These are phyloP conservation scores for Secale cereale DNA, from an alignment of 176 grass and related monocot genomes.

Conservation along the genomic window DNA sequence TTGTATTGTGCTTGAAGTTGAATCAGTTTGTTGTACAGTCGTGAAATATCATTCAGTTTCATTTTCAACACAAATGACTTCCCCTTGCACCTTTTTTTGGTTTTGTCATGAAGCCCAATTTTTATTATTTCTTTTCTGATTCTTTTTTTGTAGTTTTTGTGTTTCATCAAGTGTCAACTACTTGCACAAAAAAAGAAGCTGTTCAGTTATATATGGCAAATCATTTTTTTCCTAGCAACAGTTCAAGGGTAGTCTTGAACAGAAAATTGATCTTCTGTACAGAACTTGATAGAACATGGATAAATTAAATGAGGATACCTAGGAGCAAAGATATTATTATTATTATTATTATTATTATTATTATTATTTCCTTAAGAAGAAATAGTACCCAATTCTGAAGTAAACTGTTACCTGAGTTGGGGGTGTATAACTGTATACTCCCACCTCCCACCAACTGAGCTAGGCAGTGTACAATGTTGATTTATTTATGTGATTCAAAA, in stretches of 20 bases:
- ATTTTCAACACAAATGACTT: background rate
- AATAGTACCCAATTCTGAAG: background rate
- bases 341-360: no score
- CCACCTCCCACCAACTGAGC: background rate
- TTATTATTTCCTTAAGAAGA: background rate
- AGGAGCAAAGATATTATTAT: background rate
- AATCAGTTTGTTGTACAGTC: background rate
- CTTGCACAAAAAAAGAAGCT: background rate
- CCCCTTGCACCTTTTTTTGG: background rate
- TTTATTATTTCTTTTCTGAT: background rate
- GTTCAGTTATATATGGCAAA: background rate
- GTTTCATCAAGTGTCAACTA: background rate
- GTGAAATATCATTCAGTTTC: background rate
- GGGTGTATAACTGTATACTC: background rate
- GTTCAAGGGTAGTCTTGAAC: background rate
- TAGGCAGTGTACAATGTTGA: background rate
- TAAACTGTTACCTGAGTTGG: background rate
- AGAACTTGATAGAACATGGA: background rate
- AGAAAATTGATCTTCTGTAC: background rate
- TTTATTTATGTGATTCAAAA: background rate
- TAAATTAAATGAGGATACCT: background rate
- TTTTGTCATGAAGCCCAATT: background rate
- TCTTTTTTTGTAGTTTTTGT: background rate
- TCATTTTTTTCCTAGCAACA: background rate
- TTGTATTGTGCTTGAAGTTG: background rate